These are phyloP conservation scores for Murraya paniculata DNA, from an alignment of 345 rosid genomes.

Conservation along the genomic window DNA sequence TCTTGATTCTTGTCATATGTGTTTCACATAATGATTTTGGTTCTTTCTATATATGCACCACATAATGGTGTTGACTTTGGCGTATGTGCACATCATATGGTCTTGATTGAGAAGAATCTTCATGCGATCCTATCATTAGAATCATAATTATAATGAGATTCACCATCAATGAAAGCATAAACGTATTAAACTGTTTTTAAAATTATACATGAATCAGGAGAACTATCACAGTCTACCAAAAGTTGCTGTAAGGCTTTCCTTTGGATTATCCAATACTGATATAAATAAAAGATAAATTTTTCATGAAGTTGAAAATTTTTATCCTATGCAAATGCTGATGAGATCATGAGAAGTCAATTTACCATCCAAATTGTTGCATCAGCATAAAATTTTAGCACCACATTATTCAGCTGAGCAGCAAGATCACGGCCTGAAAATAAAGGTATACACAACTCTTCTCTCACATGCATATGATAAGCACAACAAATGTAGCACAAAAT, in stretches of 20 bases:
- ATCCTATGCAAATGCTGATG: not conserved
- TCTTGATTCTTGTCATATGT: too few species aligned
- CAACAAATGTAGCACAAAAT: not conserved
- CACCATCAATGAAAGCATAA: not conserved
- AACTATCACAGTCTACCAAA: not conserved
- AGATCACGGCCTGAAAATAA: not conserved
- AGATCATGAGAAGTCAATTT: not conserved
- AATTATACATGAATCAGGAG: not conserved
- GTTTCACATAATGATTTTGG: too few species aligned
- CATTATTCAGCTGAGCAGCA: not conserved
- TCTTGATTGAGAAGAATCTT: too few species aligned
- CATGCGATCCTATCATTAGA: not conserved
- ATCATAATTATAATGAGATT: not conserved
- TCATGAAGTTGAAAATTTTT: not conserved
- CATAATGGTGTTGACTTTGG: too few species aligned
- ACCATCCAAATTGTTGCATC: not conserved
- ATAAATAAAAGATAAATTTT: not conserved
- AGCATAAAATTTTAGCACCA: not conserved
- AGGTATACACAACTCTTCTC: not conserved
- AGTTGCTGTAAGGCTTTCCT: not conserved
- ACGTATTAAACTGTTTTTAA: not conserved
- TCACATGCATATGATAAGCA: not conserved
- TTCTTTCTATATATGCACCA: too few species aligned
- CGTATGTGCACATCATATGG: too few species aligned
- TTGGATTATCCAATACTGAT: not conserved